Conservation (phyloP, 805 yeast species). For the Wickerhamomyces bovis region DNA sequence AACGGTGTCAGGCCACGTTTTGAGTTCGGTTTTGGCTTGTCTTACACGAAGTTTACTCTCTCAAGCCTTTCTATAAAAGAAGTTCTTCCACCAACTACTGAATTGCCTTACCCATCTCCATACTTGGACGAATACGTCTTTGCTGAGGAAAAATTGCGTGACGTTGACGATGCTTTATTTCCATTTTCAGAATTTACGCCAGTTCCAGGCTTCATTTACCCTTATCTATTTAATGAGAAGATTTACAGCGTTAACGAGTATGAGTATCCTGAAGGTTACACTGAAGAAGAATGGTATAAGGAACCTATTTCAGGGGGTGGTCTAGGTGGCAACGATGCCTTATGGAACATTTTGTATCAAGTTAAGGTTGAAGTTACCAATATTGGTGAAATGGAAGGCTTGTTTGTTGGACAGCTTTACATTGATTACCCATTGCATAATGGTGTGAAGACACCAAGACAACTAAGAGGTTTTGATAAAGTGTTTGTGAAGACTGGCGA, state of each 20-base stretch:
- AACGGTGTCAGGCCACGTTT: conserved; percentile 49
- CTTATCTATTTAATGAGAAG: conserved; percentile 36
- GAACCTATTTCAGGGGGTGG: conserved; percentile 40
- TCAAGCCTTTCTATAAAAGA: conserved; percentile 33
- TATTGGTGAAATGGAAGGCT: conserved; percentile 40
- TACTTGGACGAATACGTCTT: conserved; percentile 37
- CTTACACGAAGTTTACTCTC: conserved; percentile 5
- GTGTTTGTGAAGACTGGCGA: conserved; percentile 39
- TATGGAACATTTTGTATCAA: conserved; percentile 47
- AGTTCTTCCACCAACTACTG: conserved; percentile 37
- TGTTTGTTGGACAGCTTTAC: conserved; percentile 47
- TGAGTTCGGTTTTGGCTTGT: conserved; percentile 43
- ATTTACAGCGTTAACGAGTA: conserved; percentile 25
- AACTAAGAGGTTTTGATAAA: conserved; percentile 54
- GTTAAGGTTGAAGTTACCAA: conserved; percentile 42
- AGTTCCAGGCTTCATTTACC: conserved; percentile 51
- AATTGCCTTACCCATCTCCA: conserved; percentile 40
- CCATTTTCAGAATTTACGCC: conserved; percentile 48
- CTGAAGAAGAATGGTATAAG: conserved; percentile 24
- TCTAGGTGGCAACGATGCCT: conserved; percentile 53
- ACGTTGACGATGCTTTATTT: conserved; percentile 49
- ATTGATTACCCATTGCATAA: conserved; percentile 37
- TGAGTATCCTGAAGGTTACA: conserved; percentile 33
- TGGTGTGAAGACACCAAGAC: conserved; percentile 43
- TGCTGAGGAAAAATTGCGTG: conserved; percentile 42